Conservation (phyloP, 306 rosid genomes). For the Begonia peltatifolia region DNA sequence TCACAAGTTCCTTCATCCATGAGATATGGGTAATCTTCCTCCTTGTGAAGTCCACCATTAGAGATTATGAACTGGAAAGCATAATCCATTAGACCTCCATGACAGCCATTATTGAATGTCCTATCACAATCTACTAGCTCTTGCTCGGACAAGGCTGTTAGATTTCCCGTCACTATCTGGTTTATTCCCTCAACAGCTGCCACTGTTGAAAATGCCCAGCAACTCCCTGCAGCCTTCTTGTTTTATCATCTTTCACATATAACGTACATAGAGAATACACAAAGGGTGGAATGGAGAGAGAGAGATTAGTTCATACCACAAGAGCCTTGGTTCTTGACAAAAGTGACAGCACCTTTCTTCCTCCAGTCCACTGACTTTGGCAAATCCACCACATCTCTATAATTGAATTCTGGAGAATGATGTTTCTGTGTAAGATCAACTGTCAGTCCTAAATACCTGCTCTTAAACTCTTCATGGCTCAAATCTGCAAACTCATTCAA, state of each 20-base stretch:
- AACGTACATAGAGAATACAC: neutral
- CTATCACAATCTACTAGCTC: conserved; percentile 33
- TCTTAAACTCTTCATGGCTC: conserved; percentile 42
- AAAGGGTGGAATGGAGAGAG: neutral
- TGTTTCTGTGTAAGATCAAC: conserved; percentile 11
- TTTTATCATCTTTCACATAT: neutral
- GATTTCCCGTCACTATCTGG: conserved; percentile 36
- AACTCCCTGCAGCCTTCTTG: conserved; percentile 25
- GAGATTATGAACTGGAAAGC: conserved; percentile 26
- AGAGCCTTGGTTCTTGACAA: conserved; percentile 36
- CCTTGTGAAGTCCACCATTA: conserved; percentile 29
- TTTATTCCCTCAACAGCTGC: conserved; percentile 38
- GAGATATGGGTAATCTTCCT: conserved; percentile 37
- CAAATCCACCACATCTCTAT: conserved; percentile 20
- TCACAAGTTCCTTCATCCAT: conserved; percentile 87
- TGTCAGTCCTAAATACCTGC: conserved; percentile 27
- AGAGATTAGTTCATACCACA: conserved; percentile 23
- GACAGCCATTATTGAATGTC: conserved; percentile 33
- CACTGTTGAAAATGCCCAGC: conserved; percentile 43
- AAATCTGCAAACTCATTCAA: conserved; percentile 40
- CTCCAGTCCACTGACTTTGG: conserved; percentile 44
- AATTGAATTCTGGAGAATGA: conserved; percentile 19
- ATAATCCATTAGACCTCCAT: conserved; percentile 32
- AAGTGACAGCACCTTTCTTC: conserved; percentile 37
- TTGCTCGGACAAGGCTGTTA: conserved; percentile 38